Percentiles rank a stretch among this genome's conserved stretches.
These are phyloP conservation scores for Fraxinus ornus DNA, from an alignment of 305 asterid species.

Conservation along the genomic window DNA sequence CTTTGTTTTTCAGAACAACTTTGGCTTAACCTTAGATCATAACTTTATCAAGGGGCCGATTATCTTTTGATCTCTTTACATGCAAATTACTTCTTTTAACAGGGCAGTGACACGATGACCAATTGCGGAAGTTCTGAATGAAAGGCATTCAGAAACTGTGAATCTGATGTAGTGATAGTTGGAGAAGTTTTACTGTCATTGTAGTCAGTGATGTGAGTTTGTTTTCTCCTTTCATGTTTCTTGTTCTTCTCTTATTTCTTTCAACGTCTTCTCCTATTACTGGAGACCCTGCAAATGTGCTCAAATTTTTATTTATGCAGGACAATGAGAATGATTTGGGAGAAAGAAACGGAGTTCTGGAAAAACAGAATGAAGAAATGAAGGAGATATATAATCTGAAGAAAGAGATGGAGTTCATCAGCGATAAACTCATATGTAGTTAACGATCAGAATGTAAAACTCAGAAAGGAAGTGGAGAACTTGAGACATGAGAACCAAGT, in stretches of 20 bases:
- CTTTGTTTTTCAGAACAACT: neutral
- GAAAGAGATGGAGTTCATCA: conserved; percentile 13
- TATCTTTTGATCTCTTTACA: neutral
- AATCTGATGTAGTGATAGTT: neutral
- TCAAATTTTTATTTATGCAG: conserved; percentile 3
- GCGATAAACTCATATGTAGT: neutral
- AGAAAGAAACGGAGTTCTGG: conserved; percentile 15
- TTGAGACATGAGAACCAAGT: conserved; percentile 19
- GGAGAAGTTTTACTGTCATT: neutral
- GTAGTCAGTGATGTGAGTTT: neutral
- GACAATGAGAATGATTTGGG: conserved; percentile 15
- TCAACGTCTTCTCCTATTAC: neutral
- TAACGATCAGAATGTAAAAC: conserved; percentile 17
- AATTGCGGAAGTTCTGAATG: neutral
- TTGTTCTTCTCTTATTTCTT: neutral
- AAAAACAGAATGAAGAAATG: conserved; percentile 17
- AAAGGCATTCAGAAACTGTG: neutral
- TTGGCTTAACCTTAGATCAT: neutral
- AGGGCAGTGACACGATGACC: neutral
- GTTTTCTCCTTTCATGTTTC: neutral
- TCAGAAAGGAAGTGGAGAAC: conserved; percentile 13
- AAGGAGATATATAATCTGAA: conserved; percentile 8
- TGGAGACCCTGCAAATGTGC: neutral
- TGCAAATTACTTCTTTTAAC: neutral
- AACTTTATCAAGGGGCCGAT: neutral